These are phyloP conservation scores for Crucihimalaya himalaica DNA, from an alignment of 345 rosid genomes.

Conservation along the genomic window DNA sequence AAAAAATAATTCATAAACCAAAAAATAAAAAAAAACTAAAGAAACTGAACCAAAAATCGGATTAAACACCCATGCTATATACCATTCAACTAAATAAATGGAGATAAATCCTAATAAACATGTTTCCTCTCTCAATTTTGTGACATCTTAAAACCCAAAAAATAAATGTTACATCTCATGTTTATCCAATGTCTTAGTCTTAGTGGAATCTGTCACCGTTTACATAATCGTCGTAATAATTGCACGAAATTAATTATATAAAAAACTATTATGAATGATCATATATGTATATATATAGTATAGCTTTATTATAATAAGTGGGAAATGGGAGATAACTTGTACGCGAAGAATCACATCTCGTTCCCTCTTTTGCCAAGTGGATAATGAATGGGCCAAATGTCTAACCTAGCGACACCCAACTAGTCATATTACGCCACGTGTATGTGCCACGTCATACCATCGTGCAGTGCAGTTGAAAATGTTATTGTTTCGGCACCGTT, in stretches of 20 bases:
- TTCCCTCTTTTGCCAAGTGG: slow-evolving; percentile 35
- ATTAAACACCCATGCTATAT: no score
- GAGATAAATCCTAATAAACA: neutral
- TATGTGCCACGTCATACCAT: neutral
- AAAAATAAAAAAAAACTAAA: no score
- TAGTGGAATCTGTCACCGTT: neutral
- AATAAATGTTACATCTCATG: slow-evolving; percentile 17
- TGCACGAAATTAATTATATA: neutral
- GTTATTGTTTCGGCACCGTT: slow-evolving; percentile 34
- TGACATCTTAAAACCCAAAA: neutral
- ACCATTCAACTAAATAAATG: slow-evolving; percentile 9
- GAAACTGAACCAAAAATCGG: no score
- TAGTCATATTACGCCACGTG: neutral
- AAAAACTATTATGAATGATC: no score
- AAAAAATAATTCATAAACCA: no score
- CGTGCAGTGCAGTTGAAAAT: slow-evolving; percentile 23
- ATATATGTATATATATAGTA: no score
- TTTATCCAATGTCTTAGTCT: neutral
- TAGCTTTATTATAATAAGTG: slow-evolving; percentile 24
- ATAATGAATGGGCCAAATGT: slow-evolving; percentile 26
- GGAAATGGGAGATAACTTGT: slow-evolving; percentile 28
- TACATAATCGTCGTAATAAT: neutral
- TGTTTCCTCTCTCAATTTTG: neutral
- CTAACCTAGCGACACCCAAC: neutral
- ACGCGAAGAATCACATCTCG: slow-evolving; percentile 30